Base-by-base conservation (phyloP, 495 filamentous ascomycete species). In the Penicillium pulvis region DNA sequence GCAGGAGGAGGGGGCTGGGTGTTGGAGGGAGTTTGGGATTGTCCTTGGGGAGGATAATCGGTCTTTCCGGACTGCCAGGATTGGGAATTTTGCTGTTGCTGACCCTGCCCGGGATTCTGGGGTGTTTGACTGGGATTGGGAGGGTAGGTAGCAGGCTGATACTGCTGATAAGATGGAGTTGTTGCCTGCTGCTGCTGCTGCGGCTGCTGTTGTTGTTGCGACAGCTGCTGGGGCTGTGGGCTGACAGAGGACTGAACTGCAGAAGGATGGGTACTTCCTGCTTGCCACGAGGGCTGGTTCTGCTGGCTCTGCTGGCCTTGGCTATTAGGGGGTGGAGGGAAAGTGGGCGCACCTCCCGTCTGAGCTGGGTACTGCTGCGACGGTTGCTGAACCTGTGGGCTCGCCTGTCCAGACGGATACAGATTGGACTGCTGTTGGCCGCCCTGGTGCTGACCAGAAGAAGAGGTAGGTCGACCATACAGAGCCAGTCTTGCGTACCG, bases 401-500 rank as follows among this genome's bases (percentile, higher is more conserved):
- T 60, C 20, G 63, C 23, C 28, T 59, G 59, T 42, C 60, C 60
- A 17, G 65, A 58, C 5, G 53, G 58, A 20, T 64, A 64, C 12
- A 53, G 53, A 11, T 55, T 62, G 17, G 52, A 26, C 35, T 70
- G 70, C 51, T 71, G 71, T 31, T 42, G 33, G 19, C 46, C 53
- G 28, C 63, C 59, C 2, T 59, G 62, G 9, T 65, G 62, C 14
- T 64, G 66, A 23, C 57, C 54, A 44, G 50, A 55, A 2, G 65
- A 61, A 24, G 64, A 68, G n/a, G 31, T 50, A 8, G 69, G 68
- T 6, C 65, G 70, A 8, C 75, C 76, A 51, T 72, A 71, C 10
- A 78, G 62, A 5, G 74, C 67, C 20, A 94, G 73, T 42, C 69
- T 78, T 7, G 69, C 62, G 62, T 92, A 96, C 53, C 88, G 82